Evolutionary conservation across 1,284 basidiomycete species (phyloP), one percentile per base, ranked within the genome.

Genomic region (Kwoniella shivajii): DNA sequence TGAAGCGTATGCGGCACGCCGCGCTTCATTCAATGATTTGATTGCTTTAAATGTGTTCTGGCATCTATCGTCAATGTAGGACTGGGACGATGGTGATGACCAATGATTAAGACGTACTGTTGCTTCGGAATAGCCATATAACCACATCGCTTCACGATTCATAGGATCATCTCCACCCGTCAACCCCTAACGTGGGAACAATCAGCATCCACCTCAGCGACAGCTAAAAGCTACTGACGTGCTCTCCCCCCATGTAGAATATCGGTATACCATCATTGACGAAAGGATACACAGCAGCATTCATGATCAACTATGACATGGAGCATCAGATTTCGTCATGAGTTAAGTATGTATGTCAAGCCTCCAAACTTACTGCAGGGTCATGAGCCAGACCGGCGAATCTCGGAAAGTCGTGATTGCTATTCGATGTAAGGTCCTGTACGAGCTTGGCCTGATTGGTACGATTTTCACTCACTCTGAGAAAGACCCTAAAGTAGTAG

Each of bases 1-100:
- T 76, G 82, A 47, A 74, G 74, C 33, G 66, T 67, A 59, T 80
- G 86, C 86, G 2, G 78, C 78, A 62, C 84, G 84, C 36, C 88
- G 81, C 4, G 84, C 85, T 7, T 76, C 78, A 66, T 88, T 90
- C 38, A 89, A 78, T 2, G 80, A 74, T 45, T 75, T 80, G 54
- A 86, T 80, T 64, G 83, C 80, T 31, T 72, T 66, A 44, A 86
- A 84, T 56, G 85, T 78, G 0, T 81, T 78, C 59, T 84, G 26
- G 6, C 16, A 22, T 14, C n/a, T n/a, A n/a, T n/a, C n/a, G n/a
- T n/a, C n/a, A n/a, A n/a, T n/a, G n/a, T n/a, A n/a, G n/a, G n/a
- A n/a, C n/a, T n/a, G n/a, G n/a, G n/a, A n/a, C n/a, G n/a, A n/a
- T n/a, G n/a, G n/a, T n/a, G n/a, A n/a, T n/a, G n/a, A n/a, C n/a